Conservation (phyloP, 805 yeast genomes). For the Metschnikowia cubensis region DNA sequence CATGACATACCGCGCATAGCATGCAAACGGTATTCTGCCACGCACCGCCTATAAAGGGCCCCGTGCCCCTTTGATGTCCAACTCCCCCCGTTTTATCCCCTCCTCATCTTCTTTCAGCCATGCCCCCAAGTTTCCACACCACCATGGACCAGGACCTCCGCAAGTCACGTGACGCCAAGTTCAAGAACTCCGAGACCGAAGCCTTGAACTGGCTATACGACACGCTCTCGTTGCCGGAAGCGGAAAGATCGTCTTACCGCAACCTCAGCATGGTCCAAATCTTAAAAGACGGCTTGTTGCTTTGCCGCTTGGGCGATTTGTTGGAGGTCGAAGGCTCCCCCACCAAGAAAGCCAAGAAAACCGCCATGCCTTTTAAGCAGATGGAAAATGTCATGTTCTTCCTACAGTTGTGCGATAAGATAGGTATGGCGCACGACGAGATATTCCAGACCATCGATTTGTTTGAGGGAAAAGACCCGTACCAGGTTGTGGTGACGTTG, state of each 20-base stretch:
- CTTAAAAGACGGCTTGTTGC: constrained; percentile 55
- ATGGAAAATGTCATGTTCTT: constrained; percentile 85
- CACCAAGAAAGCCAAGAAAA: constrained; percentile 48
- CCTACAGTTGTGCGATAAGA: constrained; percentile 52
- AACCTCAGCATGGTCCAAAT: constrained; percentile 39
- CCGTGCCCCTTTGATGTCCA: constrained; percentile 3
- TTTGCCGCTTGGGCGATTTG: constrained; percentile 33
- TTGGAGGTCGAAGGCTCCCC: constrained; percentile 27
- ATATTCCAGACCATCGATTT: constrained; percentile 75
- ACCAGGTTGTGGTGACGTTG: constrained; percentile 69
- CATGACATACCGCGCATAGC: not conserved
- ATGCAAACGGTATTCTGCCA: not conserved
- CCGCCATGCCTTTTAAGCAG: constrained; percentile 68
- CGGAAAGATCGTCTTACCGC: constrained; percentile 9
- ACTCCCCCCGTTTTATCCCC: not conserved
- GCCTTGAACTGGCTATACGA: constrained; percentile 54
- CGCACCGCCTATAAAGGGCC: not conserved
- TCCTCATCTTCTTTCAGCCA: constrained; percentile 11
- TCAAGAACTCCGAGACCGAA: constrained; percentile 35
- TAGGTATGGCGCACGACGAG: constrained; percentile 79
- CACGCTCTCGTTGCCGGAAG: constrained; percentile 21
- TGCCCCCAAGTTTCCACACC: constrained; percentile 22
- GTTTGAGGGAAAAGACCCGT: constrained; percentile 70
- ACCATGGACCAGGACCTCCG: constrained; percentile 63
- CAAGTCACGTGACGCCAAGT: constrained; percentile 49